These are phyloP conservation scores for Panaeolus papilionaceus DNA, from an alignment of 768 basidiomycete genomes.

Conservation along the genomic window DNA sequence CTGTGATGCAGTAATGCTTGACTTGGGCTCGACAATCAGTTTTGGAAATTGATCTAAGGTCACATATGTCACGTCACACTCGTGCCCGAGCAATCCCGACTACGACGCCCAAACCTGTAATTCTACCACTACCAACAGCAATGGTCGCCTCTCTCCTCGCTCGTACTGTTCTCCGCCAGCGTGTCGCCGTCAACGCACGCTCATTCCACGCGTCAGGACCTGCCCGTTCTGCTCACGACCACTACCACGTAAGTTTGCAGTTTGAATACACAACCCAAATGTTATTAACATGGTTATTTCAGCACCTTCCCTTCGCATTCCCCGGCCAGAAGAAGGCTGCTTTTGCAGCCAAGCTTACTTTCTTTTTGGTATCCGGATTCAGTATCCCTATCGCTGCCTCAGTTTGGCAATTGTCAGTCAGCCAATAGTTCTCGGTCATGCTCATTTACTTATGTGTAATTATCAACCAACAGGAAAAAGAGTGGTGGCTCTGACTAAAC, in stretches of 20 bases:
- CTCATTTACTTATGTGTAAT: constrained; percentile 15
- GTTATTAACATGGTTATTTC: constrained; percentile 20
- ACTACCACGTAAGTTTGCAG: constrained; percentile 59
- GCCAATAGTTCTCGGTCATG: constrained; percentile 10
- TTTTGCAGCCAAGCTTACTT: constrained; percentile 54
- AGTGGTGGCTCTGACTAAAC: constrained; percentile 33
- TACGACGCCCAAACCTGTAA: constrained; percentile 14
- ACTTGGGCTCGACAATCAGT: neutral
- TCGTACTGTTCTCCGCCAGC: constrained; percentile 48
- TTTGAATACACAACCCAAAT: constrained; percentile 11
- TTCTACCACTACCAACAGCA: constrained; percentile 16
- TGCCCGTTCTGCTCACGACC: constrained; percentile 55
- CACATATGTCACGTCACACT: constrained; percentile 16
- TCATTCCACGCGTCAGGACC: constrained; percentile 47
- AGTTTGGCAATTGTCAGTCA: constrained; percentile 68
- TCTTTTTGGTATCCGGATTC: constrained; percentile 62
- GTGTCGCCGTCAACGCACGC: constrained; percentile 38
- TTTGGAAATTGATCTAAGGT: constrained; percentile 15
- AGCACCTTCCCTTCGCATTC: constrained; percentile 65
- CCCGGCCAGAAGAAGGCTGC: constrained; percentile 56
- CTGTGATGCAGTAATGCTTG: neutral
- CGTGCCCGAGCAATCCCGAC: constrained; percentile 19
- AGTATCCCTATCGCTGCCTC: constrained; percentile 71
- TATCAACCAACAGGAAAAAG: constrained; percentile 46
- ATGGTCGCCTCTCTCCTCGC: constrained; percentile 51